phyloP scores from a whole-genome alignment of 306 rosid species.

The Lathyrus tuberosus region DNA sequence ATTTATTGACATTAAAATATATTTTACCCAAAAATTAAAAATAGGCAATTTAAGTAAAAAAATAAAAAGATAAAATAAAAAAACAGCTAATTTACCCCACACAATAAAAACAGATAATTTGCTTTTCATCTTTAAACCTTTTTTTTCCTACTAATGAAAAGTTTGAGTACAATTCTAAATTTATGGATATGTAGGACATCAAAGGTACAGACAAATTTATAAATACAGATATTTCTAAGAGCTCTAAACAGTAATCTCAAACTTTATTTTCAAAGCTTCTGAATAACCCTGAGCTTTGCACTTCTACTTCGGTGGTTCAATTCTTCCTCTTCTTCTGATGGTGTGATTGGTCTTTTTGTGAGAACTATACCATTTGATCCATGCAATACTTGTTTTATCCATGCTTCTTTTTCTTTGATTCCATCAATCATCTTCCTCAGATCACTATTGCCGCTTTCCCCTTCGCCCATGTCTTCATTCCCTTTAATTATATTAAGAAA shows the following conservation, averaged over 20 bases:
- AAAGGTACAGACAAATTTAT: slow-evolving; percentile 8
- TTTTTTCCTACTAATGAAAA: neutral
- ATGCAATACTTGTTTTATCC: slow-evolving; percentile 67
- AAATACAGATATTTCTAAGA: slow-evolving; percentile 12
- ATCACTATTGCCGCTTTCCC: slow-evolving; percentile 31
- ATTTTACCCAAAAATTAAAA: too few species aligned
- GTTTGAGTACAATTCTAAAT: neutral
- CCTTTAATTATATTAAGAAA: slow-evolving; percentile 67
- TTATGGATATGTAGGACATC: neutral
- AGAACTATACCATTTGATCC: slow-evolving; percentile 77
- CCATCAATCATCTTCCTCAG: slow-evolving; percentile 35
- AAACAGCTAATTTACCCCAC: neutral
- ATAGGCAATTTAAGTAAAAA: too few species aligned
- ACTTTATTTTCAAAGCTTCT: slow-evolving; percentile 51
- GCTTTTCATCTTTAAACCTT: neutral
- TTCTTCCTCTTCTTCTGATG: slow-evolving; percentile 81
- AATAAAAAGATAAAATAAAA: too few species aligned
- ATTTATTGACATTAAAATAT: too few species aligned
- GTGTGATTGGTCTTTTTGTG: slow-evolving; percentile 91
- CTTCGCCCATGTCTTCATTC: slow-evolving; percentile 37
- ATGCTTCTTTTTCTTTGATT: slow-evolving; percentile 54
- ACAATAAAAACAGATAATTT: neutral
- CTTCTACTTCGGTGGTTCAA: slow-evolving; percentile 78
- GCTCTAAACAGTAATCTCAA: slow-evolving; percentile 20
- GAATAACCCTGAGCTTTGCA: slow-evolving; percentile 93